Base-by-base conservation (phyloP, 257 asterid genomes). In the Forsythia suspensa region DNA sequence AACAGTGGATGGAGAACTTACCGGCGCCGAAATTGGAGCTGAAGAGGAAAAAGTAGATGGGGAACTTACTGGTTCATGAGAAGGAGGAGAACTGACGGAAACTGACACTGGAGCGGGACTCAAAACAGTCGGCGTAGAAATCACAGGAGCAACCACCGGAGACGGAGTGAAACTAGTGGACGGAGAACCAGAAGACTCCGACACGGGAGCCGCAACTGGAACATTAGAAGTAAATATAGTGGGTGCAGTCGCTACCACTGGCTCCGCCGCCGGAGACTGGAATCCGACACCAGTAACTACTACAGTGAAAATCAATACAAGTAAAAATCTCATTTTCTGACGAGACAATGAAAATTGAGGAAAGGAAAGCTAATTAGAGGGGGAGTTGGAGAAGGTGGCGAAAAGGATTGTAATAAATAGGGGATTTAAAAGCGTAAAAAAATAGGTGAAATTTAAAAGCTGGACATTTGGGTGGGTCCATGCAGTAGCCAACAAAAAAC, bases 401-500 rank as follows among this genome's bases (percentile, higher is more conserved):
- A 36, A 57, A 67, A 3, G 36, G 8, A 34, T n/a, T 44, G 48
- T 4, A 7, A 4, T 41, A 41, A 18, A 52, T 18, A 18, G n/a
- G 24, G 24, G 55, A 46, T 3, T 46, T 12, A 3, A 46, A 10
- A 46, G 18, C 18, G 0, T 46, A 18, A 46, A 46, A 44, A 44
- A 10, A 10, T 3, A 44, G 3, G 51, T 10, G 8, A 10, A 46
- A 18, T 11, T 18, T 3, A 46, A 3, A 65, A 51, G 66, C 61
- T 38, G 34, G 85, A 75, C 76, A 41, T 82, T 72, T 63, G 74
- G n/a, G 83, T 76, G 87, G 89, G 87, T 46, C 85, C 87, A 67
- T 51, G 67, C 67, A 70, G 0, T 41, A 65, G 70, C 61, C 51
- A 29, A 76, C 81, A 76, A 84, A 76, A 39, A 37, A 46, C 51